Percentiles rank a stretch among this genome's conserved stretches.
Evolutionary conservation across 2,329 filamentous ascomycete genomes (phyloP).

Genomic region (Diaporthe citrichinensis): DNA sequence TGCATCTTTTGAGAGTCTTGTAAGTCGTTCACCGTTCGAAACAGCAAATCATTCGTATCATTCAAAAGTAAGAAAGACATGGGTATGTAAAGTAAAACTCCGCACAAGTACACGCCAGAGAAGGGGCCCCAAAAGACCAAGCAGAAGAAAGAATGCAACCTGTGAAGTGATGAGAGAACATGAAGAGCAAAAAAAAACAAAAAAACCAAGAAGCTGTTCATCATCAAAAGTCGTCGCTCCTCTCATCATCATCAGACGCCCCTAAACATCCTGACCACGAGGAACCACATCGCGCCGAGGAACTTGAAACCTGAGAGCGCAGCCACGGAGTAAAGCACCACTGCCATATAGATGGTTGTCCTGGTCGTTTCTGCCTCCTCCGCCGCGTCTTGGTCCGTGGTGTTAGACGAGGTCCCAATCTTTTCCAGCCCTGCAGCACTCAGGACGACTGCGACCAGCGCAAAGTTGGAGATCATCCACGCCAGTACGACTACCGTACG

Average conservation of each 20-base stretch:
- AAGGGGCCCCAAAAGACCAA: slow-evolving; percentile 3
- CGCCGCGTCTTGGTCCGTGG: slow-evolving; percentile 51
- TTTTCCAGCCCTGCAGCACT: slow-evolving; percentile 86
- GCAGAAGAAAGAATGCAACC: slow-evolving; percentile 1
- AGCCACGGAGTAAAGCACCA: slow-evolving; percentile 91
- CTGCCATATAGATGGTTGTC: slow-evolving; percentile 85
- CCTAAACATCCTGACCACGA: slow-evolving; percentile 89
- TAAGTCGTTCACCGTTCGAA: slow-evolving; percentile 7
- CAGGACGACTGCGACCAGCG: slow-evolving; percentile 86
- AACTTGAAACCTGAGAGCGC: slow-evolving; percentile 89
- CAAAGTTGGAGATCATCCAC: slow-evolving; percentile 98
- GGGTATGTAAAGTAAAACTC: slow-evolving; percentile 31
- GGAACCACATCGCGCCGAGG: slow-evolving; percentile 89
- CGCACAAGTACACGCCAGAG: slow-evolving; percentile 15
- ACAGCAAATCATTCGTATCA: slow-evolving; percentile 27
- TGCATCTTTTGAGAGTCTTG: neutral
- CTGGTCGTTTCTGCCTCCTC: slow-evolving; percentile 60
- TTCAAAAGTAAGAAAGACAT: slow-evolving; percentile 23
- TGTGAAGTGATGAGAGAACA: slow-evolving; percentile 10
- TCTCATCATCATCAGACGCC: slow-evolving; percentile 63
- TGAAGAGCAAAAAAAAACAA: slow-evolving; percentile 6
- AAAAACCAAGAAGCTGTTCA: slow-evolving; percentile 21
- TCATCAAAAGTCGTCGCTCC: slow-evolving; percentile 29
- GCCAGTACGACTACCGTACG: slow-evolving; percentile 90
- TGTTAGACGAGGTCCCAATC: slow-evolving; percentile 54